Evolutionary conservation across 2,329 filamentous ascomycete genomes (phyloP).

Genomic region (Corniculantispora saksenae): DNA sequence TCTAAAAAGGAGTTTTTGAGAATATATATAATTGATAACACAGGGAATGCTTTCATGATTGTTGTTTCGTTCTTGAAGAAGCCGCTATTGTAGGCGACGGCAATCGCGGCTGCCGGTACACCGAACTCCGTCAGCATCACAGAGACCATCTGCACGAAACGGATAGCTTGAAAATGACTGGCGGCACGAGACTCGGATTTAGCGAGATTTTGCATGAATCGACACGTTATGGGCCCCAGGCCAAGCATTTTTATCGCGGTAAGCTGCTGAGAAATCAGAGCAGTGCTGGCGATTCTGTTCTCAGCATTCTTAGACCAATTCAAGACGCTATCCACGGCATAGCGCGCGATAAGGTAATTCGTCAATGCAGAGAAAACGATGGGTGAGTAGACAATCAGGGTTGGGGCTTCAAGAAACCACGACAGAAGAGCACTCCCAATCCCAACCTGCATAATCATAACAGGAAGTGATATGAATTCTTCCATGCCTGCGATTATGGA

Average conservation of each 20-base stretch:
- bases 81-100: no score
- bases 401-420: background rate
- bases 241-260: constrained; percentile 11
- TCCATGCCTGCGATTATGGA: background rate
- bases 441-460: background rate
- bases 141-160: no score
- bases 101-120: no score
- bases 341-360: background rate
- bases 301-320: background rate
- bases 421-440: background rate
- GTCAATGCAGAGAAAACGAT: background rate
- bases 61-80: no score
- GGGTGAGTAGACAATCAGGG: background rate
- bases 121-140: no score
- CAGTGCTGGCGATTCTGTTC: background rate
- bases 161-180: no score
- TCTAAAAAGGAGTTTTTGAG: no score
- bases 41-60: background rate
- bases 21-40: background rate
- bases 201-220: background rate
- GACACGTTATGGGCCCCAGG: background rate
- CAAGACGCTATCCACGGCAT: fast-evolving
- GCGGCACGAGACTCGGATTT: background rate
- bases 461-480: background rate
- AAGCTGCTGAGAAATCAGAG: background rate